Evolutionary conservation across 768 basidiomycete genomes (phyloP).

Genomic region (Galerina sulciceps): DNA sequence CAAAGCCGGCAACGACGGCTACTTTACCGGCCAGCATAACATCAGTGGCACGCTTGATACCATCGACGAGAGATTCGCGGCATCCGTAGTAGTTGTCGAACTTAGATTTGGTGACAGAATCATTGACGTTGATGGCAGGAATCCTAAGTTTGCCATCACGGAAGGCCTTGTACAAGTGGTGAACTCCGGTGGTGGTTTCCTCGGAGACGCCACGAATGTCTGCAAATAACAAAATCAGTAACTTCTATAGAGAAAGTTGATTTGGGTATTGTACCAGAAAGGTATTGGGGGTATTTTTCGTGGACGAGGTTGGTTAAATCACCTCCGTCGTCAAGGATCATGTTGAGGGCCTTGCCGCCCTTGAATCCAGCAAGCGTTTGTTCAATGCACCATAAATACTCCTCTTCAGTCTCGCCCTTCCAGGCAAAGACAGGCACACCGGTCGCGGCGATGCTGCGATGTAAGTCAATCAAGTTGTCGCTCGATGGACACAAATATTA

Average conservation of each 20-base stretch:
- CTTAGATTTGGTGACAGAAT: conserved; percentile 99
- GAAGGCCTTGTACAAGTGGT: conserved; percentile 98
- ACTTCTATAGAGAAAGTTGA: neutral
- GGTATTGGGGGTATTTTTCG: conserved; percentile 92
- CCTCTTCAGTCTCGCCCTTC: conserved; percentile 99
- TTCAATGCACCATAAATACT: conserved; percentile 98
- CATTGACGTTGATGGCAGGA: conserved; percentile 99
- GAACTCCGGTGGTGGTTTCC: conserved; percentile 99
- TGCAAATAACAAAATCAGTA: conserved; percentile 29
- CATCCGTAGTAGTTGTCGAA: conserved; percentile 99
- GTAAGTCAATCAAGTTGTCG: neutral
- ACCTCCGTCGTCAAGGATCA: conserved; percentile 99
- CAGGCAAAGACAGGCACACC: conserved; percentile 99
- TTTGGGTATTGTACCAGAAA: conserved; percentile 54
- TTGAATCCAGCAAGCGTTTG: conserved; percentile 92
- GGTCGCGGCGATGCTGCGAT: conserved; percentile 87
- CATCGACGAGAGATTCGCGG: conserved; percentile 99
- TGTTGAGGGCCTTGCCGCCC: conserved; percentile 84
- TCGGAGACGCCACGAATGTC: conserved; percentile 94
- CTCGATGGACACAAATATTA: neutral
- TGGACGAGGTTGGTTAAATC: conserved; percentile 95
- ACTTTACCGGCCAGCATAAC: conserved; percentile 99
- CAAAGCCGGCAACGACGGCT: conserved; percentile 97
- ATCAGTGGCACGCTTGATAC: conserved; percentile 99
- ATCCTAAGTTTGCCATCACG: conserved; percentile 95